These are phyloP conservation scores for Austroboletus eburneus DNA, from an alignment of 768 basidiomycete genomes.

Conservation along the genomic window DNA sequence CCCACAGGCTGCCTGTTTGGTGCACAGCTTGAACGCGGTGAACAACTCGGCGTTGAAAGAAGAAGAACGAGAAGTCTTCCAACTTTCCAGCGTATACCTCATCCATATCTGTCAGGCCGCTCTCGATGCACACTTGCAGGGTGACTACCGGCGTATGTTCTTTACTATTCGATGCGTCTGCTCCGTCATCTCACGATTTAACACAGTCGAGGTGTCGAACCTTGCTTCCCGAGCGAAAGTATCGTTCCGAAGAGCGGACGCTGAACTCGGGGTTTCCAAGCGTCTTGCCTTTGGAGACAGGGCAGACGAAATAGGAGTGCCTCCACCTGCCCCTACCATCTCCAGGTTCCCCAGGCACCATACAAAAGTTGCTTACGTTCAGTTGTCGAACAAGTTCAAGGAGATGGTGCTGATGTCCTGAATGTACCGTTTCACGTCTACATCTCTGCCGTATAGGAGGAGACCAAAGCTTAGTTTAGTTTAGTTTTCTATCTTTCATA, in stretches of 20 bases:
- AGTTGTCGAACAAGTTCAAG: not conserved
- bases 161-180: not conserved
- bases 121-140: not conserved
- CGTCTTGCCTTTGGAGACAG: not conserved
- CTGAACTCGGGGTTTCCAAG: slow-evolving; percentile 5
- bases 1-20: slow-evolving; percentile 16
- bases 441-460: no score
- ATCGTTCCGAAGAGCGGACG: not conserved
- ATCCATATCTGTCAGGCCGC: slow-evolving; percentile 3
- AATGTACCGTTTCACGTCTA: not conserved
- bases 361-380: not conserved
- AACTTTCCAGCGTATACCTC: slow-evolving; percentile 7
- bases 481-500: no score
- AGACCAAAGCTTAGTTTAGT: no score
- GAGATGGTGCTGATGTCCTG: slow-evolving; percentile 4
- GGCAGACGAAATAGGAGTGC: no score
- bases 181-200: not conserved
- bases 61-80: slow-evolving; percentile 3
- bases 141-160: slow-evolving; percentile 17
- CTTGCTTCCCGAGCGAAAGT: slow-evolving; percentile 2
- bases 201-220: slow-evolving; percentile 6
- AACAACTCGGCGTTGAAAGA: slow-evolving; percentile 9
- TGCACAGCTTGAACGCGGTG: slow-evolving; percentile 25
- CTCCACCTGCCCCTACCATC: not conserved
- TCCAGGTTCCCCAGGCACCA: not conserved